Base-by-base conservation (phyloP, 139 green algal species). In the Micractinium conductrix region DNA sequence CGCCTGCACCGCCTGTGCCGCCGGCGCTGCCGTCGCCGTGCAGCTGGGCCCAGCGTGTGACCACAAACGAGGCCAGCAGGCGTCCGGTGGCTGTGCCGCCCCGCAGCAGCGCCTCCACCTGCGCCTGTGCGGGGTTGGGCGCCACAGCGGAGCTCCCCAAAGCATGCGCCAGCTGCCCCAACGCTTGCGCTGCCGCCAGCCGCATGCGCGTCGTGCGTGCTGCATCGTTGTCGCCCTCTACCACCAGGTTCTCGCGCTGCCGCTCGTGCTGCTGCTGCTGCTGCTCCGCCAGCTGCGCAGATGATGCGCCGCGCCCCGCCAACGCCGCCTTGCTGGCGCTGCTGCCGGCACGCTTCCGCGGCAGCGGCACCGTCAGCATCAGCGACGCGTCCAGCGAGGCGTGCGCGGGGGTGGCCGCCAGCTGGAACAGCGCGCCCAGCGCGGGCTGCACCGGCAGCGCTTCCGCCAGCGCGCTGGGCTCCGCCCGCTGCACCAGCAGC, bases 171-270 rank as follows among this genome's bases (percentile, higher is more conserved):
- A 94, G 85, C 82, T 79, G 68, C 12, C 88, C 91, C 53, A 94
- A 69, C 14, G 88, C 93, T n/a, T 81, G 42, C 2, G 88, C 87
- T 12, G 87, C 85, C 21, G 84, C 71, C 60, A 95, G 45, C 2
- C 94, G 87, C 91, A 96, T 94, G 48, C 81, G 83, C 7, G 91
- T 83, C 16, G 87, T 88, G 37, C 43, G 73, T 24, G 28, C 70
- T 0, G 84, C 88, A 22, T 93, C 87, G 7, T 87, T 89, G 26
- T 86, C 58, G 0, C 30, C 72, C 21, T 83, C 83, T 1, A 87
- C 87, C 33, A 89, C 87, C 24, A 73, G 76, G 43, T 58, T 72
- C 76, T 82, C 76, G 10, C 75, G 48, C 75, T 53, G 37, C 37
- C 50, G 75, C 38, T 14, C 58, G 28, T 83, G 19, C 43, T 83